phyloP scores from a whole-genome alignment of 176 grass and related monocot species.

The Pontederia paniculata region DNA sequence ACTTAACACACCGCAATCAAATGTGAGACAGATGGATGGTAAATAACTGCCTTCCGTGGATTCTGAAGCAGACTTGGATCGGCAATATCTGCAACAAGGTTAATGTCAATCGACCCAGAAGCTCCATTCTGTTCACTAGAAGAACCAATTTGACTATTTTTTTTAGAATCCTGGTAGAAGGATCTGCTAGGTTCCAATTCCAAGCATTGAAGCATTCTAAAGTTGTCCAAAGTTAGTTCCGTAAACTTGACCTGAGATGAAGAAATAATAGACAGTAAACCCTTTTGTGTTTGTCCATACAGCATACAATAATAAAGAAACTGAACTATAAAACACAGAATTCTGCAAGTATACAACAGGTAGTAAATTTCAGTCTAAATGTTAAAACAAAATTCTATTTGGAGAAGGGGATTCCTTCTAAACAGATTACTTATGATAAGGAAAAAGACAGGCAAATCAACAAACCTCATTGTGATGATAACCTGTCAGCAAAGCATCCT shows the following conservation, averaged over 20 bases:
- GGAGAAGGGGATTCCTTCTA: too few species aligned
- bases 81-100: conserved; percentile 75
- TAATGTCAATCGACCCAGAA: conserved; percentile 88
- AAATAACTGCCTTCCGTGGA: conserved; percentile 88
- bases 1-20: conserved; percentile 61
- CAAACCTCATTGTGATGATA: conserved; percentile 80
- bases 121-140: conserved; percentile 74
- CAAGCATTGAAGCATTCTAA: conserved; percentile 85
- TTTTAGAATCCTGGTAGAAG: conserved; percentile 50
- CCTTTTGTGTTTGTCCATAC: too few species aligned
- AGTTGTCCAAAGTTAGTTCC: conserved; percentile 87
- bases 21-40: conserved; percentile 71
- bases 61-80: conserved; percentile 84
- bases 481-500: conserved; percentile 83
- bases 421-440: not conserved
- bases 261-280: not conserved
- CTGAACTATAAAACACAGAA: too few species aligned
- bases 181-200: conserved; percentile 93
- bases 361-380: not conserved
- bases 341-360: not conserved
- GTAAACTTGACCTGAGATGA: conserved; percentile 72
- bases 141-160: conserved; percentile 79
- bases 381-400: too few species aligned
- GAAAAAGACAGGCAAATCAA: not conserved
- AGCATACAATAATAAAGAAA: too few species aligned